Conservation (phyloP, 2,329 filamentous ascomycete species). For the Diaporthe nobilis region DNA sequence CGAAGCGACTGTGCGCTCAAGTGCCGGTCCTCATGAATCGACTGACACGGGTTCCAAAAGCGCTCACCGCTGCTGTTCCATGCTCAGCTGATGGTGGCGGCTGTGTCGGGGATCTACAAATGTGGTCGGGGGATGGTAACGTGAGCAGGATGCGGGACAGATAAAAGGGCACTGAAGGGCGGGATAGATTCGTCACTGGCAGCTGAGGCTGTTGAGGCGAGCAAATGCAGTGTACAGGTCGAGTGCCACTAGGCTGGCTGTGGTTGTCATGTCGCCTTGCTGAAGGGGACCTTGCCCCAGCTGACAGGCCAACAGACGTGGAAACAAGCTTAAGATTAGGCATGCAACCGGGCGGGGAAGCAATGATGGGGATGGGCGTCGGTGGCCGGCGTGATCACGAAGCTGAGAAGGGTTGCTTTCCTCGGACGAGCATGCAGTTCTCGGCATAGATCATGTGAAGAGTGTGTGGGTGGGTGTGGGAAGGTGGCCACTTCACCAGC, state of each 20-base stretch:
- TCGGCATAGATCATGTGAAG: slow-evolving; percentile 25
- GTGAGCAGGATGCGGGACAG: not conserved
- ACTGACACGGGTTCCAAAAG: slow-evolving; percentile 40
- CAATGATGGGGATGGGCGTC: slow-evolving; percentile 14
- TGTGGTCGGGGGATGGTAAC: slow-evolving; percentile 9
- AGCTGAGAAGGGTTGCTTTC: slow-evolving; percentile 26
- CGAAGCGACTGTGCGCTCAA: slow-evolving; percentile 36
- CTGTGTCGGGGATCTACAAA: slow-evolving; percentile 14
- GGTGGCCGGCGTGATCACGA: slow-evolving; percentile 34
- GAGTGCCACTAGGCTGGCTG: slow-evolving; percentile 31
- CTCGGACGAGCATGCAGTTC: slow-evolving; percentile 31
- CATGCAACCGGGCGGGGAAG: slow-evolving; percentile 32
- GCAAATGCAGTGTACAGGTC: slow-evolving; percentile 29
- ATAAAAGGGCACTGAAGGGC: not conserved
- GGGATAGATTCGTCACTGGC: not conserved
- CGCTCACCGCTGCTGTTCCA: slow-evolving; percentile 17
- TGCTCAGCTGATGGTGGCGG: slow-evolving; percentile 3
- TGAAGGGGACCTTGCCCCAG: slow-evolving; percentile 17
- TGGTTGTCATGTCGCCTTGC: slow-evolving; percentile 19
- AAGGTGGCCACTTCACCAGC: not conserved
- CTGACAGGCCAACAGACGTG: slow-evolving; percentile 29
- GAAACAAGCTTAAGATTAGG: slow-evolving; percentile 39
- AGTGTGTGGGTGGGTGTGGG: not conserved
- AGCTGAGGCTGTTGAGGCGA: slow-evolving; percentile 41
- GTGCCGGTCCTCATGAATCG: slow-evolving; percentile 32